Evolutionary conservation across 2,329 filamentous ascomycete genomes (phyloP).

Genomic region (Stagonosporopsis vannaccii): DNA sequence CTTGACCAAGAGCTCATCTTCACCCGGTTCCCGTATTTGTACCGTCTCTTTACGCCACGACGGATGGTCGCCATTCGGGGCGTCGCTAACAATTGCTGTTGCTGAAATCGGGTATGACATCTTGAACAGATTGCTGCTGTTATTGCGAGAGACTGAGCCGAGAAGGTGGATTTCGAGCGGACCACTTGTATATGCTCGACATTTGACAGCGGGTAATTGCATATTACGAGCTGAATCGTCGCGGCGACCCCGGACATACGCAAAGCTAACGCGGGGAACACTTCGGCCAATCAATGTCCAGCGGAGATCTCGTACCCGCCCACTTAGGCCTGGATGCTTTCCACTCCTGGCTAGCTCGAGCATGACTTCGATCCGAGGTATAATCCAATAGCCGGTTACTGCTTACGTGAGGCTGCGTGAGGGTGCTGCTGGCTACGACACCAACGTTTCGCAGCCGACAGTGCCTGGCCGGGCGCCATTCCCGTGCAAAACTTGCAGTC

Average conservation of each 20-base stretch:
- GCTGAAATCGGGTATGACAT: constrained; percentile 22
- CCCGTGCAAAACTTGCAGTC: not conserved
- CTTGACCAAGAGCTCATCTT: constrained; percentile 61
- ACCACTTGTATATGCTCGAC: not conserved
- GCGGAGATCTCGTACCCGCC: not conserved
- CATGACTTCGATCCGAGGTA: constrained; percentile 7
- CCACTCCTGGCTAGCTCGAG: not conserved
- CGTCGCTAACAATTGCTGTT: constrained; percentile 50
- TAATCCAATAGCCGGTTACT: not conserved
- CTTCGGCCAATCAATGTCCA: not conserved
- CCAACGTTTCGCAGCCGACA: not conserved
- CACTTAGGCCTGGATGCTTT: not conserved
- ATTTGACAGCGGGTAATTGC: not conserved
- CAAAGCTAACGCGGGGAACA: not conserved
- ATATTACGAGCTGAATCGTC: not conserved
- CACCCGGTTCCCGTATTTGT: constrained; percentile 43
- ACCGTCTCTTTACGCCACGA: constrained; percentile 53
- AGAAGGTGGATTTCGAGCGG: not conserved
- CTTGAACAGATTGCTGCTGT: not conserved
- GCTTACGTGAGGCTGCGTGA: not conserved
- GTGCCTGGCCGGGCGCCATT: not conserved
- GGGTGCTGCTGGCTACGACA: not conserved
- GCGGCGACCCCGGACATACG: not conserved
- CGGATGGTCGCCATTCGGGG: constrained; percentile 43
- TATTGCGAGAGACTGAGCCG: not conserved